A percentile compares a stretch with the other conserved stretches of the same genome.
Conservation (phyloP, 495 filamentous ascomycete species). For the Cudoniella acicularis region DNA sequence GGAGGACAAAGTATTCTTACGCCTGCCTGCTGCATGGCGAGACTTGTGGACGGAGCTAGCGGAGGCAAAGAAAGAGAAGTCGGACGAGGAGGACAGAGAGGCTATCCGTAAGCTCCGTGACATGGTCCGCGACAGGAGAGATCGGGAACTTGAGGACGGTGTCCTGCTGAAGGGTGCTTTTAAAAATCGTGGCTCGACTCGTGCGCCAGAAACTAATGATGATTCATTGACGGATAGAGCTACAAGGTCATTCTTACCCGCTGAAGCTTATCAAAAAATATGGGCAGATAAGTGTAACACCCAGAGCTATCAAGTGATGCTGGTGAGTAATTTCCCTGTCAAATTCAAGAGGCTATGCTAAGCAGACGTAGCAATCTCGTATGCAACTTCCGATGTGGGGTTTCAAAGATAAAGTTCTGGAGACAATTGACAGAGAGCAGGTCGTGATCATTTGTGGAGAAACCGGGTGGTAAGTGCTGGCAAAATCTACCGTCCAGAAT, state of each 20-base stretch:
- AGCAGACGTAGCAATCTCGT: slow-evolving; percentile 41
- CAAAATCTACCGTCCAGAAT: slow-evolving; percentile 1
- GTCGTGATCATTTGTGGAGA: slow-evolving; percentile 91
- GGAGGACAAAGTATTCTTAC: slow-evolving; percentile 80
- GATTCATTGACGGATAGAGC: slow-evolving; percentile 35
- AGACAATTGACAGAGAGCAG: slow-evolving; percentile 68
- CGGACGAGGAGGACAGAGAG: slow-evolving; percentile 63
- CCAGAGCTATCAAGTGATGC: slow-evolving; percentile 55
- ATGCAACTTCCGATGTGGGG: slow-evolving; percentile 84
- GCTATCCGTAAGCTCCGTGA: slow-evolving; percentile 58
- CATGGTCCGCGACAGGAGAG: slow-evolving; percentile 52
- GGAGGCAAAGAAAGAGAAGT: slow-evolving; percentile 60
- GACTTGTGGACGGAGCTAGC: slow-evolving; percentile 81
- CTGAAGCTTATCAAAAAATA: slow-evolving; percentile 53
- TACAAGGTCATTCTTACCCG: slow-evolving; percentile 28
- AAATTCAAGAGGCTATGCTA: slow-evolving; percentile 22
- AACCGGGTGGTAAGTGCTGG: slow-evolving; percentile 62
- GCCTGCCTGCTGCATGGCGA: slow-evolving; percentile 75
- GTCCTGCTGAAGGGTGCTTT: slow-evolving; percentile 70
- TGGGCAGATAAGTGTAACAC: slow-evolving; percentile 68
- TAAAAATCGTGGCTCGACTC: slow-evolving; percentile 56
- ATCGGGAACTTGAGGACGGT: slow-evolving; percentile 64
- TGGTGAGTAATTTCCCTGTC: slow-evolving; percentile 25
- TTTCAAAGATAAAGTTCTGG: slow-evolving; percentile 72
- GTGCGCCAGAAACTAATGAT: slow-evolving; percentile 41